Evolutionary conservation across 1,284 basidiomycete species (phyloP).

Genomic region (Wallemia mellicola): DNA sequence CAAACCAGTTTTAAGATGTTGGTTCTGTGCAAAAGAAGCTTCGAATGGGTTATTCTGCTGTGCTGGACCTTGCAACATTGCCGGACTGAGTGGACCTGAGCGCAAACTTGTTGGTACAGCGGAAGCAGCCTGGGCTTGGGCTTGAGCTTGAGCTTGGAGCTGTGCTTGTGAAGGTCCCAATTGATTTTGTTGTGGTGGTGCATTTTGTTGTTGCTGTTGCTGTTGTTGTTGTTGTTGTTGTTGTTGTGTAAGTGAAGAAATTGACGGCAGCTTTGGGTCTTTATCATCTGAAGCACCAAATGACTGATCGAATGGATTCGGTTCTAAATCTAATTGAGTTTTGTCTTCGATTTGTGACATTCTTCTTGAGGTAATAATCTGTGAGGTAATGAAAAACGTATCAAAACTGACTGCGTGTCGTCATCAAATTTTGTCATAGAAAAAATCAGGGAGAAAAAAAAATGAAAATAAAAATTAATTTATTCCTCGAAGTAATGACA

Average conservation of each 20-base stretch:
- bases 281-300: slow-evolving; percentile 24
- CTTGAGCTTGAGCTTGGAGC: background rate
- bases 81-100: slow-evolving; percentile 68
- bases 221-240: background rate
- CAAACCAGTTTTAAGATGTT: slow-evolving; percentile 30
- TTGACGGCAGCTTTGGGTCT: slow-evolving; percentile 4
- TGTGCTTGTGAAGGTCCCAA: slow-evolving; percentile 11
- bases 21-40: slow-evolving; percentile 19
- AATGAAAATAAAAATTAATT: background rate
- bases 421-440: background rate
- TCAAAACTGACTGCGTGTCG: background rate
- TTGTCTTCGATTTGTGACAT: background rate
- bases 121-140: slow-evolving; percentile 38
- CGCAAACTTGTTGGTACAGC: slow-evolving; percentile 50
- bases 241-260: background rate
- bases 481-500: background rate
- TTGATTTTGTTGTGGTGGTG: slow-evolving; percentile 7
- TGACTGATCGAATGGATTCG: slow-evolving; percentile 86
- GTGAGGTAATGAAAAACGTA: too few species aligned
- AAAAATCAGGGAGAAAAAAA: background rate
- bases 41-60: slow-evolving; percentile 18
- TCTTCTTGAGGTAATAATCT: background rate
- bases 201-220: background rate
- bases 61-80: slow-evolving; percentile 74
- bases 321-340: slow-evolving; percentile 28